Conservation (phyloP, 2,329 filamentous ascomycete genomes). For the Aureobasidium sp. region DNA sequence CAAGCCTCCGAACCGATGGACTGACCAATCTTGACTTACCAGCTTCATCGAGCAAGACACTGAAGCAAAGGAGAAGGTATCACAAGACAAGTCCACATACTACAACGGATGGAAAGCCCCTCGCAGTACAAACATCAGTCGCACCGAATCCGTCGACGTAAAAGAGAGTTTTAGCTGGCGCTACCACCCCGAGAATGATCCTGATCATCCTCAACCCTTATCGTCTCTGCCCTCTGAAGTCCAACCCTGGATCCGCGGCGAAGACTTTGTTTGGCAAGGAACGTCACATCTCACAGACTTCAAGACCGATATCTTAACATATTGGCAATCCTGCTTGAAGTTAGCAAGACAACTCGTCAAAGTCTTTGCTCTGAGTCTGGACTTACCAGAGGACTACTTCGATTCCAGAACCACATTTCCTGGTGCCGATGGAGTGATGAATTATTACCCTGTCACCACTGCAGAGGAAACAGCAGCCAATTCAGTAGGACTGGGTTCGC, state of each 20-base stretch:
- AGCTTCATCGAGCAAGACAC: constrained; percentile 41
- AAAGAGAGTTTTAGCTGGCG: constrained; percentile 31
- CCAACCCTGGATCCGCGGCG: constrained; percentile 24
- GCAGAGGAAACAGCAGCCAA: background rate
- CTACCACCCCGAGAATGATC: constrained; percentile 47
- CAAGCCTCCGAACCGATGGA: background rate
- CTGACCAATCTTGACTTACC: background rate
- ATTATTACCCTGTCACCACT: constrained; percentile 3
- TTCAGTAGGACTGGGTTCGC: constrained; percentile 24
- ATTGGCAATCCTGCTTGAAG: background rate
- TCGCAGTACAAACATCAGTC: background rate
- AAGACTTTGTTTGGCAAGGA: constrained; percentile 46
- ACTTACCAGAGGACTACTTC: constrained; percentile 33
- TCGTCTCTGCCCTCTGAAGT: constrained; percentile 34
- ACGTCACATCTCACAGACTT: constrained; percentile 42
- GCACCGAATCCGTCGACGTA: constrained; percentile 26
- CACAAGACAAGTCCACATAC: constrained; percentile 29
- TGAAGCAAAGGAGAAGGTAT: constrained; percentile 32
- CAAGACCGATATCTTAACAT: constrained; percentile 43
- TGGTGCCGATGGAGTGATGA: constrained; percentile 24
- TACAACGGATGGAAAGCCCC: constrained; percentile 38
- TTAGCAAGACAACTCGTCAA: constrained; percentile 30
- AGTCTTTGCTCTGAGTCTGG: constrained; percentile 34
- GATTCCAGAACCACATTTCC: constrained; percentile 20
- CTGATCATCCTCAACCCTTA: constrained; percentile 24